A percentile compares a stretch with the other conserved stretches of the same genome.
Conservation (phyloP, 169 alveolate species). For the Babesia microti region DNA sequence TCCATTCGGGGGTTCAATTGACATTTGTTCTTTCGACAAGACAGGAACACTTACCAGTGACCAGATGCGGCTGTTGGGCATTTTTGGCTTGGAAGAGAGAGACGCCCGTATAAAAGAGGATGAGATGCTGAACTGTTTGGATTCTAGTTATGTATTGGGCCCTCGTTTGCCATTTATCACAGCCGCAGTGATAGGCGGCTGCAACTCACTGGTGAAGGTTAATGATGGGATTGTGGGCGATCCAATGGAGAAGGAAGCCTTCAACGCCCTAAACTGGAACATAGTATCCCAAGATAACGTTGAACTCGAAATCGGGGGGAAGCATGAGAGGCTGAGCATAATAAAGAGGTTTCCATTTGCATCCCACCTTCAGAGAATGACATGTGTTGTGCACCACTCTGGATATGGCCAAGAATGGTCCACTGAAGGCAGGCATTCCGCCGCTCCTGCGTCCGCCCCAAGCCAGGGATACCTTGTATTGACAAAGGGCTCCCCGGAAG, state of each 20-base stretch:
- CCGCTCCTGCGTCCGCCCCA: neutral
- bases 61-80: slow-evolving; percentile 69
- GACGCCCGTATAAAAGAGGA: slow-evolving; percentile 7
- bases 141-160: neutral
- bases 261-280: slow-evolving; percentile 50
- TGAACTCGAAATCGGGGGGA: slow-evolving; percentile 4
- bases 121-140: neutral
- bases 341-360: slow-evolving; percentile 70
- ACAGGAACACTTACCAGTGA: slow-evolving; percentile 97
- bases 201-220: slow-evolving; percentile 81
- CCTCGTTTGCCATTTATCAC: slow-evolving; percentile 54
- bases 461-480: no score
- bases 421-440: slow-evolving; percentile 12
- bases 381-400: slow-evolving; percentile 37
- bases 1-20: slow-evolving; percentile 88
- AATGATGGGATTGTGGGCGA: slow-evolving; percentile 84
- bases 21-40: slow-evolving; percentile 90
- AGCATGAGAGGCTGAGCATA: slow-evolving; percentile 13
- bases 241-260: slow-evolving; percentile 86
- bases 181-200: slow-evolving; percentile 82
- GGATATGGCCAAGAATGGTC: slow-evolving; percentile 34
- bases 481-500: slow-evolving; percentile 98
- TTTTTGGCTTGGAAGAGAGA: slow-evolving; percentile 36
- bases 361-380: slow-evolving; percentile 76
- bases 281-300: slow-evolving; percentile 24